phyloP scores from a whole-genome alignment of 2,329 filamentous ascomycete genomes.

The Ilyonectria sp. region DNA sequence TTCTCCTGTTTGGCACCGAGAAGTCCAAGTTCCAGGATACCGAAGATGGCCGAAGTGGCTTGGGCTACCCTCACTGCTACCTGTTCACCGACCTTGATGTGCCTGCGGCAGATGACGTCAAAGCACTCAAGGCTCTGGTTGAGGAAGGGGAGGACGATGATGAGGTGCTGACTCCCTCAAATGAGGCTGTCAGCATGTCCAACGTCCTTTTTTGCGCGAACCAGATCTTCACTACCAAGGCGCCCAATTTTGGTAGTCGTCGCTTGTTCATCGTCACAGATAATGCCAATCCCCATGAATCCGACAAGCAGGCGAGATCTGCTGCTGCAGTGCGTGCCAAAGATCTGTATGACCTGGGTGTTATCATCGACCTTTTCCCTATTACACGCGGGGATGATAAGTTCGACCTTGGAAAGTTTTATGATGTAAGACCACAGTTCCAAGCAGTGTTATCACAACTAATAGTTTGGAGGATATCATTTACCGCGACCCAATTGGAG shows the following conservation, averaged over 20 bases:
- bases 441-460: not conserved
- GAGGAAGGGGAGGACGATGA: constrained; percentile 83
- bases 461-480: constrained; percentile 80
- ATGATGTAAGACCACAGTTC: constrained; percentile 75
- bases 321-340: constrained; percentile 90
- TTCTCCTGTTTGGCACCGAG: constrained; percentile 91
- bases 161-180: constrained; percentile 78
- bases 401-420: constrained; percentile 90
- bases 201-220: constrained; percentile 96
- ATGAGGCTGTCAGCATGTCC: constrained; percentile 82
- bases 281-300: constrained; percentile 86
- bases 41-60: constrained; percentile 70
- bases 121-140: constrained; percentile 80
- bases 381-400: constrained; percentile 79
- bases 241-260: constrained; percentile 92
- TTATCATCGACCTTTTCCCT: constrained; percentile 93
- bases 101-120: constrained; percentile 89
- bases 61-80: constrained; percentile 92
- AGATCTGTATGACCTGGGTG: constrained; percentile 93
- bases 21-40: constrained; percentile 84
- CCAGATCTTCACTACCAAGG: constrained; percentile 95
- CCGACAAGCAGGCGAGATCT: constrained; percentile 80
- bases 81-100: constrained; percentile 90
- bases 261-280: constrained; percentile 97
- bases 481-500: constrained; percentile 82